Percentiles rank a stretch among this genome's conserved stretches.
phyloP scores from a whole-genome alignment of 192 early-diverging fungal genomes.

The Pilobolus umbonatus region DNA sequence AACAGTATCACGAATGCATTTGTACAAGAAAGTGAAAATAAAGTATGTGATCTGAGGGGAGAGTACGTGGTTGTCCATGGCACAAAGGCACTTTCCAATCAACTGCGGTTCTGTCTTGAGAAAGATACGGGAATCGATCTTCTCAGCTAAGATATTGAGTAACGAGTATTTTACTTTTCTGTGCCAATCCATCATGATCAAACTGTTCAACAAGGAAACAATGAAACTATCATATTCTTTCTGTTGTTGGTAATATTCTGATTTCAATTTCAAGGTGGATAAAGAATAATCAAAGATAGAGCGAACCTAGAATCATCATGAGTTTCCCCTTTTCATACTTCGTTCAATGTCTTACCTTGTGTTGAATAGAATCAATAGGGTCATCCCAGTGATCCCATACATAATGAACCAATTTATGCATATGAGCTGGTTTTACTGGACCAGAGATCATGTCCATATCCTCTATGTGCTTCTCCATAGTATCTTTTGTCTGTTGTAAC shows the following conservation, averaged over 20 bases:
- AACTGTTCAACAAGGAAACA: constrained; percentile 52
- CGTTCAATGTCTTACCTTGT: too few species aligned
- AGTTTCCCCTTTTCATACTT: too few species aligned
- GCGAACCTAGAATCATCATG: too few species aligned
- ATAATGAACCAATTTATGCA: constrained; percentile 63
- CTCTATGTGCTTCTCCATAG: constrained; percentile 21
- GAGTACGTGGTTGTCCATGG: constrained; percentile 52
- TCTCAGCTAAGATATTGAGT: constrained; percentile 55
- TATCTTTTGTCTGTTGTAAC: constrained; percentile 53
- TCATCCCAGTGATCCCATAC: constrained; percentile 86
- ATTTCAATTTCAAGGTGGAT: constrained; percentile 50
- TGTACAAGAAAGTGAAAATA: constrained; percentile 39
- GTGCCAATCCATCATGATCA: constrained; percentile 75
- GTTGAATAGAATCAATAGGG: constrained; percentile 75
- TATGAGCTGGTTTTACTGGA: constrained; percentile 30
- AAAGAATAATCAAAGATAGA: constrained; percentile 69
- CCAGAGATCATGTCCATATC: constrained; percentile 17
- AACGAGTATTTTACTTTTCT: constrained; percentile 81
- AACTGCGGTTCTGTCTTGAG: constrained; percentile 56
- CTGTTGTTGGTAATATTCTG: constrained; percentile 14
- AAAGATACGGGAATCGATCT: constrained; percentile 49
- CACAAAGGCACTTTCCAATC: constrained; percentile 54
- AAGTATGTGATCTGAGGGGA: constrained; percentile 44
- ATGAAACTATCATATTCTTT: constrained; percentile 44
- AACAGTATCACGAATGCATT: constrained; percentile 24